These are phyloP conservation scores for Abelmoschus esculentus DNA, from an alignment of 345 rosid genomes.

Conservation along the genomic window DNA sequence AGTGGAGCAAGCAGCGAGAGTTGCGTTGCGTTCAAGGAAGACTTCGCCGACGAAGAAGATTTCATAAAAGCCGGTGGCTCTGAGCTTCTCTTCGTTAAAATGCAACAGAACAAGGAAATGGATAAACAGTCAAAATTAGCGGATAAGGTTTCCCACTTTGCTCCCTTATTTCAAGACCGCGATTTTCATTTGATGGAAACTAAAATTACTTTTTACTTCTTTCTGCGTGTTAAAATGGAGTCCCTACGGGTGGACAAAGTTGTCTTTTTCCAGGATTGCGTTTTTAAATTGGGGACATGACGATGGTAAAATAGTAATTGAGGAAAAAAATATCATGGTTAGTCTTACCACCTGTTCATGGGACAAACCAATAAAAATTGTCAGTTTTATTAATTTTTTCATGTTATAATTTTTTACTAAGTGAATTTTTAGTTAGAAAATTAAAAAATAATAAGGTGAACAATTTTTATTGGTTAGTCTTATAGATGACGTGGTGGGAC, in stretches of 20 bases:
- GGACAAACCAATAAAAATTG: no score
- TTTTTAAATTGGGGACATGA: no score
- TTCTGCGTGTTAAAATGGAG: not conserved
- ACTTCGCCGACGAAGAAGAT: constrained; percentile 75
- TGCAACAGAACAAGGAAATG: constrained; percentile 83
- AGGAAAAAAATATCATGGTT: no score
- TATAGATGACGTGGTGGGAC: no score
- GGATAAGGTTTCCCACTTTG: constrained; percentile 49
- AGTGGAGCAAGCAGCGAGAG: constrained; percentile 41
- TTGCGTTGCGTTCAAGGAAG: constrained; percentile 60
- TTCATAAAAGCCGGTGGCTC: constrained; percentile 86
- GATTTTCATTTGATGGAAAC: not conserved
- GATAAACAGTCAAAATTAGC: constrained; percentile 68
- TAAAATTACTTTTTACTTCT: not conserved
- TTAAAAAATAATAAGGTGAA: not conserved
- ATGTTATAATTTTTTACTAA: no score
- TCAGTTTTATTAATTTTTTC: no score
- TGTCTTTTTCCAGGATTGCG: not conserved
- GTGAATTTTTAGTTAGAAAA: no score
- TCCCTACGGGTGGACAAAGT: not conserved
- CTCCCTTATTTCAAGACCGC: not conserved
- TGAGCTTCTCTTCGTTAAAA: constrained; percentile 63
- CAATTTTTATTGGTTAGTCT: no score
- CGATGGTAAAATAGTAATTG: no score
- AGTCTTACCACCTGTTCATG: no score